A percentile compares a stretch with the other conserved stretches of the same genome.
Evolutionary conservation across 2,329 filamentous ascomycete species (phyloP).

Genomic region (Pestalotiopsis sp.): DNA sequence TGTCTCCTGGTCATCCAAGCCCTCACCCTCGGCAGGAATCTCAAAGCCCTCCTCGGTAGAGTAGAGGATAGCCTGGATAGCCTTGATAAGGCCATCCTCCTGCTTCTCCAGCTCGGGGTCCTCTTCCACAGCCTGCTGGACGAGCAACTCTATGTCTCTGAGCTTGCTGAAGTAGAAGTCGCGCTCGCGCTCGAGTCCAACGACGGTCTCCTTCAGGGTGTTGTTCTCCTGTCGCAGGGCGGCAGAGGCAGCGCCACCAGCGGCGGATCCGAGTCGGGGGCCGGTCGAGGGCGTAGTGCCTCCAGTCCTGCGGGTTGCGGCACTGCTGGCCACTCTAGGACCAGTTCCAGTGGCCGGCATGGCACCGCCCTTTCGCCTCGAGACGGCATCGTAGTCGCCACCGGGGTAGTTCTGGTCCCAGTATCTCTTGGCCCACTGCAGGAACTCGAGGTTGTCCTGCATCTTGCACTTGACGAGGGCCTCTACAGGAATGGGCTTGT

Average conservation of each 20-base stretch:
- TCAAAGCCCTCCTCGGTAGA: constrained; percentile 93
- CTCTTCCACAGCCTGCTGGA: constrained; percentile 91
- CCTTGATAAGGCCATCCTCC: constrained; percentile 88
- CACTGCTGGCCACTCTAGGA: constrained; percentile 52
- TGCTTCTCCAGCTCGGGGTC: constrained; percentile 94
- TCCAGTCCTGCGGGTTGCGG: constrained; percentile 52
- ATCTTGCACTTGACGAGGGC: constrained; percentile 96
- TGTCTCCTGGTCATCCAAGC: constrained; percentile 77
- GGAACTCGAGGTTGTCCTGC: constrained; percentile 99
- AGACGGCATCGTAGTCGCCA: constrained; percentile 91
- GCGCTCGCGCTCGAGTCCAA: constrained; percentile 89
- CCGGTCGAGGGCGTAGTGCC: constrained; percentile 66
- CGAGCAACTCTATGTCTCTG: constrained; percentile 90
- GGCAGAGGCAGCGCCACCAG: constrained; percentile 61
- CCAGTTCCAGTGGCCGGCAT: constrained; percentile 53
- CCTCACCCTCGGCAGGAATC: constrained; percentile 80
- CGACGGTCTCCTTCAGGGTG: constrained; percentile 92
- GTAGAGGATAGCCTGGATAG: constrained; percentile 96
- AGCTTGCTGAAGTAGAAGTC: constrained; percentile 99
- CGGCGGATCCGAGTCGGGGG: constrained; percentile 44
- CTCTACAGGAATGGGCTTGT: constrained; percentile 88
- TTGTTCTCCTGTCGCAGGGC: constrained; percentile 84
- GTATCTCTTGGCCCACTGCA: constrained; percentile 95
- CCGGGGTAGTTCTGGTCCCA: constrained; percentile 99
- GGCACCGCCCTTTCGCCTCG: constrained; percentile 77